A percentile compares a stretch with the other conserved stretches of the same genome.
phyloP scores from a whole-genome alignment of 2,329 filamentous ascomycete species.

The Neofusicoccum sp. region DNA sequence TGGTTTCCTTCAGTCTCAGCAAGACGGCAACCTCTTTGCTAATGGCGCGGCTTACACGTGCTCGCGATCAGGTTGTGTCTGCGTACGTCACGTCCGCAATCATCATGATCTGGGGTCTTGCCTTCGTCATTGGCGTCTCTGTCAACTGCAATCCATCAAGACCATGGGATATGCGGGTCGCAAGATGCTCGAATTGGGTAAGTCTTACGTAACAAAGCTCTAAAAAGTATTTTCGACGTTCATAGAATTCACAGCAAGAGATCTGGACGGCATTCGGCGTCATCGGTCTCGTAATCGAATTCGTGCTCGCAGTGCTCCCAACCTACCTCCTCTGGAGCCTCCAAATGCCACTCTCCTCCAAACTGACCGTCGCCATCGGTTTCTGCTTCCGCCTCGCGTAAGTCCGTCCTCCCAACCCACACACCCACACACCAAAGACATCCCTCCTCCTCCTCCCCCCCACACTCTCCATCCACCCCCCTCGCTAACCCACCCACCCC shows the following conservation, averaged over 20 bases:
- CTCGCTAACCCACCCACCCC: neutral
- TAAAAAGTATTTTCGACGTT: neutral
- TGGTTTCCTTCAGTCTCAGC: conserved; percentile 22
- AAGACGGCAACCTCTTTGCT: conserved; percentile 22
- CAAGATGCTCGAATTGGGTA: conserved; percentile 16
- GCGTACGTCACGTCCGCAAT: conserved; percentile 19
- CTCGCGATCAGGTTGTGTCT: conserved; percentile 17
- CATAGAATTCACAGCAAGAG: conserved; percentile 13
- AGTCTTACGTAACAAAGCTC: neutral
- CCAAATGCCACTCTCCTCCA: conserved; percentile 27
- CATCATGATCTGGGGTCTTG: conserved; percentile 19
- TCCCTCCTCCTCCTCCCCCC: conserved; percentile 7
- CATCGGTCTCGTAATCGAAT: conserved; percentile 23
- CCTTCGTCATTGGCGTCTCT: conserved; percentile 20
- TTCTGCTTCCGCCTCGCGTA: conserved; percentile 27
- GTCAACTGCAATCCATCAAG: conserved; percentile 17
- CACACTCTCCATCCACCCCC: too few relatives aligned
- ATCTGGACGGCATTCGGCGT: conserved; percentile 25
- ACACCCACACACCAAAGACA: too few relatives aligned
- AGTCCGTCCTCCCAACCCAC: neutral
- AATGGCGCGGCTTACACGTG: conserved; percentile 21
- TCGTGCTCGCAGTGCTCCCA: conserved; percentile 25
- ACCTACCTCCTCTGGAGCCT: conserved; percentile 28
- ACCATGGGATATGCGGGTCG: conserved; percentile 13
- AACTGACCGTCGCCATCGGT: conserved; percentile 28